Conservation (phyloP, 768 basidiomycete genomes). For the Boletus patriciae region DNA sequence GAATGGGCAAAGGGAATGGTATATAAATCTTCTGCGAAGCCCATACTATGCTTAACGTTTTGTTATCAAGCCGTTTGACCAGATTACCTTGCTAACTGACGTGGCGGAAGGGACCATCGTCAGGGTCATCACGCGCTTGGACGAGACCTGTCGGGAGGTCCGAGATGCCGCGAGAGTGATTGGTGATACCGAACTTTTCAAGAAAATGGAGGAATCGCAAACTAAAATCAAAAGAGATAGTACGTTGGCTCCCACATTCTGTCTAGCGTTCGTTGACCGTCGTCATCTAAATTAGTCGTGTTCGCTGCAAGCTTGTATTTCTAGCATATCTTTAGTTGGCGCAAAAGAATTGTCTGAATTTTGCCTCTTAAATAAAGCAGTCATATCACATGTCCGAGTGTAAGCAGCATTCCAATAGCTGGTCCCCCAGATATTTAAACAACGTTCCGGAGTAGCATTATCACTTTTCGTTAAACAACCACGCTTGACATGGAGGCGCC, state of each 20-base stretch:
- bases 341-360: background rate
- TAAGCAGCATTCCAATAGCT: constrained; percentile 22
- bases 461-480: background rate
- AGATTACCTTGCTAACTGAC: constrained; percentile 90
- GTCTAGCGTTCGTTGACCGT: constrained; percentile 6
- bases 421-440: constrained; percentile 17
- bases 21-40: constrained; percentile 21
- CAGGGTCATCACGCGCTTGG: constrained; percentile 90
- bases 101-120: constrained; percentile 97
- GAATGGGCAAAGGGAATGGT: constrained; percentile 99
- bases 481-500: constrained; percentile 15
- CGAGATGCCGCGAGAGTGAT: constrained; percentile 96
- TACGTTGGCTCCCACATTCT: constrained; percentile 44
- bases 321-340: constrained; percentile 35
- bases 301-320: constrained; percentile 89
- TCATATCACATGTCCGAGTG: constrained; percentile 12
- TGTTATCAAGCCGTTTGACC: constrained; percentile 79
- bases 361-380: background rate
- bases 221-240: constrained; percentile 94
- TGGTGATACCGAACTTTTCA: constrained; percentile 92
- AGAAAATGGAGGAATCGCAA: constrained; percentile 97
- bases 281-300: constrained; percentile 53
- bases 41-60: background rate
- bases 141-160: constrained; percentile 96
- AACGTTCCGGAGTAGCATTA: background rate